Evolutionary conservation across 2,329 filamentous ascomycete genomes (phyloP).

Genomic region (Zasmidium angulare): DNA sequence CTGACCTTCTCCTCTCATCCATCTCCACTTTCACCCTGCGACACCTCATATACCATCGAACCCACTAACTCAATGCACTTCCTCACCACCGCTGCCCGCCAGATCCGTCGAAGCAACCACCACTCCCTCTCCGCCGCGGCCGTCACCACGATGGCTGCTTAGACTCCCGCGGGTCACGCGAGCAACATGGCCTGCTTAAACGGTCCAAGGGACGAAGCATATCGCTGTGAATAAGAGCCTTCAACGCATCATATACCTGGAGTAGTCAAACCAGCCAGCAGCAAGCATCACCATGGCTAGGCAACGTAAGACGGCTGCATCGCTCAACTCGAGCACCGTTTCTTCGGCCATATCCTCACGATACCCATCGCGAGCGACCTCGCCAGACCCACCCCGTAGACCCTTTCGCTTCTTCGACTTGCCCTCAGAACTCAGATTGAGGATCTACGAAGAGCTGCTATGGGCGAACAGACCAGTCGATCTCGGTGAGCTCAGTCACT

Average conservation of each 20-base stretch:
- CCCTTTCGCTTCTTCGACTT: conserved; percentile 67
- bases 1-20: not conserved
- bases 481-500: conserved; percentile 41
- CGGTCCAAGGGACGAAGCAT: not conserved
- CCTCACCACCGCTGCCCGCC: conserved; percentile 8
- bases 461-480: conserved; percentile 57
- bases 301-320: conserved; percentile 12
- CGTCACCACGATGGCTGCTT: conserved; percentile 44
- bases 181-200: conserved; percentile 25
- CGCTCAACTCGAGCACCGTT: conserved; percentile 20
- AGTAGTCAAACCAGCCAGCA: not conserved
- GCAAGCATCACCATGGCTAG: conserved; percentile 6
- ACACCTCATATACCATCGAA: too few relatives aligned
- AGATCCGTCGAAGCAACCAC: conserved; percentile 24
- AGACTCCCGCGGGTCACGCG: conserved; percentile 33
- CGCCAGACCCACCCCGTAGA: conserved; percentile 22
- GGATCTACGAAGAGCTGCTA: conserved; percentile 67
- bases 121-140: conserved; percentile 26
- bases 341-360: conserved; percentile 27
- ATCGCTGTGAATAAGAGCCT: conserved; percentile 1
- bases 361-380: conserved; percentile 24
- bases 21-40: not conserved
- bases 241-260: not conserved
- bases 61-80: not conserved
- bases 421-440: conserved; percentile 67